phyloP scores from a whole-genome alignment of 495 filamentous ascomycete species.

The Neurospora sp. region DNA sequence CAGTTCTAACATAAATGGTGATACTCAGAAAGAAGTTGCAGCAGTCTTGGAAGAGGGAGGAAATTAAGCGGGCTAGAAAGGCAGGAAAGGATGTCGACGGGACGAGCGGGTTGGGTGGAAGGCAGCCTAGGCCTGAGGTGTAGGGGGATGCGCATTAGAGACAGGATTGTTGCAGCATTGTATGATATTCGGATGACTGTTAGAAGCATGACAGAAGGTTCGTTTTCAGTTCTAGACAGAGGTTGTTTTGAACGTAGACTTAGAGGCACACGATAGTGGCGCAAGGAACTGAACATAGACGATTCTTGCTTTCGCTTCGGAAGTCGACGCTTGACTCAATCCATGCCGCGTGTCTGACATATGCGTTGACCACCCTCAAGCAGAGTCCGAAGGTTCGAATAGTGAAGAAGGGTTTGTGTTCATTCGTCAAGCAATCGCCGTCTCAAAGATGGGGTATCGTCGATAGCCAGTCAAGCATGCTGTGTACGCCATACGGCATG shows the following conservation, averaged over 20 bases:
- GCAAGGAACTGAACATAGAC: neutral
- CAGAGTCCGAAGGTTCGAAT: too few species aligned
- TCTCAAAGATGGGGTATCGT: neutral
- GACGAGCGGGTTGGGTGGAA: neutral
- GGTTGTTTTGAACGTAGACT: neutral
- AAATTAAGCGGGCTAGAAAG: slow-evolving; percentile 22
- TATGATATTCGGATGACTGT: neutral
- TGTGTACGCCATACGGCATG: too few species aligned
- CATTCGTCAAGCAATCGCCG: too few species aligned
- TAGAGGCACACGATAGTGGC: neutral
- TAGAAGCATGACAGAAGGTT: neutral
- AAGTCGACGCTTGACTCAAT: neutral
- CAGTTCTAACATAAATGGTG: neutral
- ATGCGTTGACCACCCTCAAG: too few species aligned
- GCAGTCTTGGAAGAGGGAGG: slow-evolving; percentile 19
- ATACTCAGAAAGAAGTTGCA: slow-evolving; percentile 21
- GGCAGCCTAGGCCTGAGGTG: neutral
- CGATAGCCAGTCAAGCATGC: too few species aligned
- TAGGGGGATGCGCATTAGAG: neutral
- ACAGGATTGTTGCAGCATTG: neutral
- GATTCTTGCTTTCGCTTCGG: neutral
- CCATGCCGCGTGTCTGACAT: too few species aligned
- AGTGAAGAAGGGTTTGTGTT: too few species aligned
- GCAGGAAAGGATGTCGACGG: slow-evolving; percentile 18
- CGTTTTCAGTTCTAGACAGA: neutral